Evolutionary conservation across 768 basidiomycete genomes (phyloP).

Genomic region (Rhodotorula toruloides): DNA sequence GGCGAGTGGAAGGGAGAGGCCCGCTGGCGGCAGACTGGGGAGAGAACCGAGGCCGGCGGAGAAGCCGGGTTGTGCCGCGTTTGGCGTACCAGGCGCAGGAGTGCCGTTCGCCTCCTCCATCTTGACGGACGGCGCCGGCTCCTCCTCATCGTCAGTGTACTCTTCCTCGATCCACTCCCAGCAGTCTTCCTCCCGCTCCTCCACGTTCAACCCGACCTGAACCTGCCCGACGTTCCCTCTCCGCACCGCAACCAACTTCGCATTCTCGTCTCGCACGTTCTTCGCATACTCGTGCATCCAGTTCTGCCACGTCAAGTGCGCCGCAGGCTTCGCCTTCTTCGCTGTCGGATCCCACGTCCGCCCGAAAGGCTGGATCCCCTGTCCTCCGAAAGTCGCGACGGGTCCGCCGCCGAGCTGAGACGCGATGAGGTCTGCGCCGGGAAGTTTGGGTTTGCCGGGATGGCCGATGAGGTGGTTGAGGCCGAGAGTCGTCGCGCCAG

Average conservation of each 20-base stretch:
- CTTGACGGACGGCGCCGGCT: slow-evolving; percentile 30
- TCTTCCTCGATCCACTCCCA: slow-evolving; percentile 42
- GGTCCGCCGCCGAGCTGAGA: slow-evolving; percentile 23
- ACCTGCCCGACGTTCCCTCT: slow-evolving; percentile 44
- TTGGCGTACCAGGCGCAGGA: neutral
- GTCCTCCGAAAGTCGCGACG: slow-evolving; percentile 68
- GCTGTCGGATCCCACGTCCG: slow-evolving; percentile 81
- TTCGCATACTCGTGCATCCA: slow-evolving; percentile 82
- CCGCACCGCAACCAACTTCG: slow-evolving; percentile 47
- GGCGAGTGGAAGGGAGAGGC: neutral
- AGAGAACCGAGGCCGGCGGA: too few species aligned
- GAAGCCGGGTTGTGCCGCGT: too few species aligned
- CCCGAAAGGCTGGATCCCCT: slow-evolving; percentile 79
- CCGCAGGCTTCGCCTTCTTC: slow-evolving; percentile 68
- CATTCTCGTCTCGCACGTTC: slow-evolving; percentile 60
- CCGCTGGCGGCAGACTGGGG: neutral
- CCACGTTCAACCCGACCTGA: slow-evolving; percentile 20
- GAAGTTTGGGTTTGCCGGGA: slow-evolving; percentile 31
- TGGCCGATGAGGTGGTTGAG: slow-evolving; percentile 32
- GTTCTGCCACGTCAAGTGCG: slow-evolving; percentile 78
- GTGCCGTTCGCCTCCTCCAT: neutral
- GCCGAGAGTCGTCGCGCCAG: slow-evolving; percentile 46
- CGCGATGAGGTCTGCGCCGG: slow-evolving; percentile 25
- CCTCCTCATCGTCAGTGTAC: slow-evolving; percentile 43
- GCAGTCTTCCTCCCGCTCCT: slow-evolving; percentile 43